Conservation (phyloP, 805 yeast genomes). For the Metschnikowia matae region DNA sequence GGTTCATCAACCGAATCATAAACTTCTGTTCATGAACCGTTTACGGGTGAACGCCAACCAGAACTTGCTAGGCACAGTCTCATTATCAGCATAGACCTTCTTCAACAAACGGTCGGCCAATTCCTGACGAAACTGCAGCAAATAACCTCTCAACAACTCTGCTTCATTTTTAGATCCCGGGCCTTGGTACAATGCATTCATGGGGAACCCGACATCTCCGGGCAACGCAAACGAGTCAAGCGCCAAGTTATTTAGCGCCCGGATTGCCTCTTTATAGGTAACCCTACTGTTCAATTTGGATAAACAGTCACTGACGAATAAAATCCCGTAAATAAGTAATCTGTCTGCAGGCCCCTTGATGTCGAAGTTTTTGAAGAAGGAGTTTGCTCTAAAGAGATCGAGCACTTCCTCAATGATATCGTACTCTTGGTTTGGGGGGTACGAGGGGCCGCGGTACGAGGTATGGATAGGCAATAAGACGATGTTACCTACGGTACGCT, state of each 20-base stretch:
- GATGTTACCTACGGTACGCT: constrained; percentile 67
- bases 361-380: constrained; percentile 95
- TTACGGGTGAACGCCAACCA: constrained; percentile 97
- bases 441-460: constrained; percentile 86
- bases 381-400: constrained; percentile 91
- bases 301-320: constrained; percentile 83
- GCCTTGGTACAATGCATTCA: constrained; percentile 72
- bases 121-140: constrained; percentile 94
- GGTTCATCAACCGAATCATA: constrained; percentile 28
- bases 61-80: constrained; percentile 69
- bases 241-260: constrained; percentile 75
- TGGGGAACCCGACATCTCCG: constrained; percentile 92
- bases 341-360: constrained; percentile 95
- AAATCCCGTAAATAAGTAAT: constrained; percentile 86
- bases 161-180: constrained; percentile 73
- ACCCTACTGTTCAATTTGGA: constrained; percentile 51
- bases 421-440: constrained; percentile 64
- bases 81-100: constrained; percentile 62
- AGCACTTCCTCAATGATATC: constrained; percentile 90
- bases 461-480: constrained; percentile 84
- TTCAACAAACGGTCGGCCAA: constrained; percentile 74
- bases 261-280: constrained; percentile 55
- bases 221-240: constrained; percentile 88
- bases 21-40: constrained; percentile 90
- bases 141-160: constrained; percentile 73